phyloP scores from a whole-genome alignment of 2,329 filamentous ascomycete species.

The Pyricularia sp. region DNA sequence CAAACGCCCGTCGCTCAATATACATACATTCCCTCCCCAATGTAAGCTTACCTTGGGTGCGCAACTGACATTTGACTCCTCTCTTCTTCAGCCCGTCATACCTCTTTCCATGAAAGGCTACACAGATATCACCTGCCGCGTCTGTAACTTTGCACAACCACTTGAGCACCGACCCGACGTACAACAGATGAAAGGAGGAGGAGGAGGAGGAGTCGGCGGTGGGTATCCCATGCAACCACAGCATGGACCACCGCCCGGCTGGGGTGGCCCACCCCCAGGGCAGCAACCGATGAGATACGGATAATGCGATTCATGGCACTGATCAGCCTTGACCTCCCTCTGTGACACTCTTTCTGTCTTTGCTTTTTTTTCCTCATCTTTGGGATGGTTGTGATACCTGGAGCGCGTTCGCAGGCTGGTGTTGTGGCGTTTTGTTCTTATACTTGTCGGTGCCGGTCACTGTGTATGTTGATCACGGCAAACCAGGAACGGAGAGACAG shows the following conservation, averaged over 20 bases:
- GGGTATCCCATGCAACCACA: slow-evolving; percentile 27
- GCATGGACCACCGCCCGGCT: slow-evolving; percentile 22
- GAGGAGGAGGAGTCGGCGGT: slow-evolving; percentile 21
- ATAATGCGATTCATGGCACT: neutral
- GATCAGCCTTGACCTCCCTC: no score
- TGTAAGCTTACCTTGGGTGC: slow-evolving; percentile 6
- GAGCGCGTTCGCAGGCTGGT: neutral
- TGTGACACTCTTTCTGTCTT: neutral
- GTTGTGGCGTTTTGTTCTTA: neutral
- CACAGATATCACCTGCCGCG: slow-evolving; percentile 61
- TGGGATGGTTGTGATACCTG: neutral
- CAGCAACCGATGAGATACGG: slow-evolving; percentile 14
- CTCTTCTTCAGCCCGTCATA: slow-evolving; percentile 47
- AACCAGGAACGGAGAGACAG: neutral
- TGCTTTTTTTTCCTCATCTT: neutral
- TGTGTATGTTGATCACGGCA: neutral
- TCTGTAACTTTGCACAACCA: slow-evolving; percentile 69
- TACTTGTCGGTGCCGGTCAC: neutral
- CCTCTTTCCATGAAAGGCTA: slow-evolving; percentile 61
- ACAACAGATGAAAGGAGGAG: slow-evolving; percentile 33
- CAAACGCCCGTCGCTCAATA: neutral
- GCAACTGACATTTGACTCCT: neutral
- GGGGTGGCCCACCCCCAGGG: slow-evolving; percentile 13
- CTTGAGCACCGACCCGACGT: slow-evolving; percentile 49
- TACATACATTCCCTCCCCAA: slow-evolving; percentile 2